Conservation (phyloP, 805 yeast species). For the Barnettozyma sucrosica region DNA sequence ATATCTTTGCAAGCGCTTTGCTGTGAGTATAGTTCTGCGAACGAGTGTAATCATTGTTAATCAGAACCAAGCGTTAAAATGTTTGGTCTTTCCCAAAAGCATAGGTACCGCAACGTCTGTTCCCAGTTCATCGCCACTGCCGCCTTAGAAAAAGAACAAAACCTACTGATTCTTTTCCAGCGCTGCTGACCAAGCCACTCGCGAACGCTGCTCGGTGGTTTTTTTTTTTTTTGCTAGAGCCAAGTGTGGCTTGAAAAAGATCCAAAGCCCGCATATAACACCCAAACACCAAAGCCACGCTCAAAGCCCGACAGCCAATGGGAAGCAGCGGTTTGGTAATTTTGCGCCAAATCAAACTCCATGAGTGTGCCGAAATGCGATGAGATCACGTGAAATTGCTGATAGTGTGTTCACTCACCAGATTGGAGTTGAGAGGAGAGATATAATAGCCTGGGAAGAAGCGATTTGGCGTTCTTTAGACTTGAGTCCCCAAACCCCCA, state of each 20-base stretch:
- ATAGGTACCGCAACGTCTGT: too few species aligned
- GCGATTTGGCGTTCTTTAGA: not conserved
- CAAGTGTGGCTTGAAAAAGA: slow-evolving; percentile 1
- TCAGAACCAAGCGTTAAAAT: not conserved
- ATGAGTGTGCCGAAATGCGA: not conserved
- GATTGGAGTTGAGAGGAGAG: not conserved
- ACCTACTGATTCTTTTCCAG: too few species aligned
- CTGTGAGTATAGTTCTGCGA: not conserved
- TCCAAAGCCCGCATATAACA: slow-evolving; percentile 3
- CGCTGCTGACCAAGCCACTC: not conserved
- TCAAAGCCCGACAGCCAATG: slow-evolving; percentile 4
- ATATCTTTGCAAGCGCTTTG: not conserved
- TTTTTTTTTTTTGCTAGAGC: too few species aligned
- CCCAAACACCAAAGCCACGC: slow-evolving; percentile 4
- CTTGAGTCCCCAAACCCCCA: not conserved
- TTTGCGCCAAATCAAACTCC: not conserved
- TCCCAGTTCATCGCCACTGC: not conserved
- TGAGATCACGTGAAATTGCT: slow-evolving; percentile 10
- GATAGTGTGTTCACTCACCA: too few species aligned
- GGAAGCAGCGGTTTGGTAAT: not conserved
- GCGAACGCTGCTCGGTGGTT: too few species aligned
- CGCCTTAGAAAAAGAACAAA: too few species aligned
- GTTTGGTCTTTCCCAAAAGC: too few species aligned
- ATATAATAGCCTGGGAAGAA: not conserved
- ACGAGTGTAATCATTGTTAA: not conserved